Evolutionary conservation across 768 basidiomycete genomes (phyloP).

Genomic region (Amanita pallidorosea): DNA sequence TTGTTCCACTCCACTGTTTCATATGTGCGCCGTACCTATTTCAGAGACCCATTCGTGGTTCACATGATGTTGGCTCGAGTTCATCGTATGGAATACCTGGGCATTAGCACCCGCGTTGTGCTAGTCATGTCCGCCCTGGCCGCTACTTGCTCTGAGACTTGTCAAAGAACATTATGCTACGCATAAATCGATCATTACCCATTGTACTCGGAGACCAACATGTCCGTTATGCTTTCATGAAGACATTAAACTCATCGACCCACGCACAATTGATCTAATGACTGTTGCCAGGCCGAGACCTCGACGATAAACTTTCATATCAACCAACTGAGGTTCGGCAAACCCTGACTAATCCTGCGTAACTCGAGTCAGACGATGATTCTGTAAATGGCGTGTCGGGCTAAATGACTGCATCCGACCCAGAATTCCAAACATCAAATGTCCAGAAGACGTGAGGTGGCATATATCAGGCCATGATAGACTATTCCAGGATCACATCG

Average conservation of each 20-base stretch:
- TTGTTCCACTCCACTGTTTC: too few species aligned
- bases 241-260: constrained; percentile 1
- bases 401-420: not conserved
- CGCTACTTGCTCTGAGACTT: not conserved
- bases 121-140: not conserved
- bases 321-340: not conserved
- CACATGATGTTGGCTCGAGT: not conserved
- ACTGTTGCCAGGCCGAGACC: not conserved
- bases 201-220: not conserved
- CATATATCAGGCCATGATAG: not conserved
- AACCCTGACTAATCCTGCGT: not conserved
- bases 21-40: not conserved
- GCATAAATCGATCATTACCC: not conserved
- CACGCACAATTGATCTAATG: not conserved
- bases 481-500: not conserved
- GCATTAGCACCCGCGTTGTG: not conserved
- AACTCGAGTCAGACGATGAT: not conserved
- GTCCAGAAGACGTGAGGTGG: not conserved
- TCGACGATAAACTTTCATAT: not conserved
- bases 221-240: not conserved
- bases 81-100: not conserved
- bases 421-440: not conserved
- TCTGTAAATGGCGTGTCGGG: not conserved
- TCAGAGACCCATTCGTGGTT: not conserved
- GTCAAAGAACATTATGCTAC: constrained; percentile 1